Conservation (phyloP, 2,329 filamentous ascomycete genomes). For the Neopestalotiopsis sp. region DNA sequence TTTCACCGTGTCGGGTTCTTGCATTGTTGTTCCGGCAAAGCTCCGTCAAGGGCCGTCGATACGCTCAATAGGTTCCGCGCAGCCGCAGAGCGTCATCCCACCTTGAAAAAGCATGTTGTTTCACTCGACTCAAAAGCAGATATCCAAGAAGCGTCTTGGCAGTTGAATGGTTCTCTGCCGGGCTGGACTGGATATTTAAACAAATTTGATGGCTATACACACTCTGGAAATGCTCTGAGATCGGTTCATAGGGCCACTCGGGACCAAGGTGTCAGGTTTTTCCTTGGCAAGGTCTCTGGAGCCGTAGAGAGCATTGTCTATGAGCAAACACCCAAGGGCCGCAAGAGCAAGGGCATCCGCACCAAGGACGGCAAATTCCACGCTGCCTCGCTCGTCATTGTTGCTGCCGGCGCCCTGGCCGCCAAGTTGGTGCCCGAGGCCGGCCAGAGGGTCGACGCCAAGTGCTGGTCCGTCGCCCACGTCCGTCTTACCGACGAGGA, state of each 20-base stretch:
- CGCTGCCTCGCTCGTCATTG: conserved; percentile 48
- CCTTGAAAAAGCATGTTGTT: not conserved
- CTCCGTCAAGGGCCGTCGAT: not conserved
- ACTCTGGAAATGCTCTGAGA: conserved; percentile 56
- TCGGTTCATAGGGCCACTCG: conserved; percentile 50
- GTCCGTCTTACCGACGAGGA: conserved; percentile 62
- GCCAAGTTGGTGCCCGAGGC: conserved; percentile 53
- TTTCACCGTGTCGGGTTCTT: conserved; percentile 5
- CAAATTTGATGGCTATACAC: conserved; percentile 60
- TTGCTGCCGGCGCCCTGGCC: conserved; percentile 57
- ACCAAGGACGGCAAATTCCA: conserved; percentile 32
- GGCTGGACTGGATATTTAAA: conserved; percentile 65
- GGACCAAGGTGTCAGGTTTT: conserved; percentile 37
- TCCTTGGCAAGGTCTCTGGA: conserved; percentile 45
- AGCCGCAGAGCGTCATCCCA: not conserved
- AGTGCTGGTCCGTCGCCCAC: conserved; percentile 65
- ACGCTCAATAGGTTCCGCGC: conserved; percentile 10
- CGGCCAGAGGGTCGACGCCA: conserved; percentile 57
- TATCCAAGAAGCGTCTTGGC: conserved; percentile 9
- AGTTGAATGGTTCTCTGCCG: not conserved
- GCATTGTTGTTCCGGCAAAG: conserved; percentile 4
- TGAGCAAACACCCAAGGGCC: conserved; percentile 23
- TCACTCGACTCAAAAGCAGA: conserved; percentile 1
- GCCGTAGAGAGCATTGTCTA: conserved; percentile 45
- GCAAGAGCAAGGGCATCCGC: conserved; percentile 30